These are phyloP conservation scores for Turnera subulata DNA, from an alignment of 345 rosid genomes.

Conservation along the genomic window DNA sequence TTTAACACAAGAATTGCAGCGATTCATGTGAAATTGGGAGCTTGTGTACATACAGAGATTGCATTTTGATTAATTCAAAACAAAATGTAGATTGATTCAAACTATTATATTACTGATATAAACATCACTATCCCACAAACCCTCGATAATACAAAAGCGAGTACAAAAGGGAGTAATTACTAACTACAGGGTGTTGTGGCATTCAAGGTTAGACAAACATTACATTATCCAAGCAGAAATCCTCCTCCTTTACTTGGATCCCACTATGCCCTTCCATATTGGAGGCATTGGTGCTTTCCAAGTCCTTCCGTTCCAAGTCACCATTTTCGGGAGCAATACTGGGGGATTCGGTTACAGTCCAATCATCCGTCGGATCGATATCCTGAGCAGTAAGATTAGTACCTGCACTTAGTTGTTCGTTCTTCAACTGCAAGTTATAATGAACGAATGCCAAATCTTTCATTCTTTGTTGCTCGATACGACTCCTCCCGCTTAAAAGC, in stretches of 20 bases:
- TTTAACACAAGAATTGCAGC: no score
- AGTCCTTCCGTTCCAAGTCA: background rate
- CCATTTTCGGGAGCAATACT: background rate
- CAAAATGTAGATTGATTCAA: no score
- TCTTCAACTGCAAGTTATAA: conserved; percentile 43
- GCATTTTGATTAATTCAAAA: no score
- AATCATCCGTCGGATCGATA: conserved; percentile 23
- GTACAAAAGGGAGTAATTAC: no score
- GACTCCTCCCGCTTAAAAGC: conserved; percentile 24
- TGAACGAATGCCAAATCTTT: conserved; percentile 36
- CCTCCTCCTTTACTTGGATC: no score
- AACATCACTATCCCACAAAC: no score
- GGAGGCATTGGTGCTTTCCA: background rate
- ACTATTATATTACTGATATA: conserved; percentile 4
- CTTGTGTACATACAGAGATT: no score
- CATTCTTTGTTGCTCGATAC: conserved; percentile 19
- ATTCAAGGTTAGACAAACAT: no score
- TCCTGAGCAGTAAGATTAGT: conserved; percentile 15
- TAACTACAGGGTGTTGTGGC: no score
- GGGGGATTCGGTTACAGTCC: conserved; percentile 11
- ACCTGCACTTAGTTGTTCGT: conserved; percentile 11
- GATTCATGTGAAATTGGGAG: no score
- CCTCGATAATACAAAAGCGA: no score
- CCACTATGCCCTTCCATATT: background rate
- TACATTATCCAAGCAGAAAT: no score